A percentile compares a stretch with the other conserved stretches of the same genome.
Conservation (phyloP, 2,329 filamentous ascomycete genomes). For the Aspergillus piperis region DNA sequence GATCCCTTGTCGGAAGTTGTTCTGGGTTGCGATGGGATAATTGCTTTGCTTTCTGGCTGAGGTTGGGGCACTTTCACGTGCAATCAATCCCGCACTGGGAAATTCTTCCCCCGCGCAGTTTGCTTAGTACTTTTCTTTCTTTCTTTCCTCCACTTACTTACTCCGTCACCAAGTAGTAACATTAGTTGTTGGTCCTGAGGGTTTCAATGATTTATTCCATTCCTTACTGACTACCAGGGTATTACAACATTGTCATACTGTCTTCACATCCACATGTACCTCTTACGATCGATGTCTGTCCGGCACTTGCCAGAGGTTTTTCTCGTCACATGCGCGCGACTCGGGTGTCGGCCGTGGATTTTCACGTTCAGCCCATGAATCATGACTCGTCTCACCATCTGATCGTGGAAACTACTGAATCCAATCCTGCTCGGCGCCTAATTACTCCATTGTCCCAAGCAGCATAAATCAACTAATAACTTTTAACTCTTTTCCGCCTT, state of each 20-base stretch:
- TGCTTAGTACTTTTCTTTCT: no score
- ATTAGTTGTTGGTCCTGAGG: no score
- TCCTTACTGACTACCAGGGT: neutral
- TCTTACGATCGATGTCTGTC: no score
- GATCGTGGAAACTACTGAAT: conserved; percentile 2
- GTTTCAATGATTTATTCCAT: no score
- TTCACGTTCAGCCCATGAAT: neutral
- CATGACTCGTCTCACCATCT: neutral
- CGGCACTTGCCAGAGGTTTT: neutral
- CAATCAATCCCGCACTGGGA: neutral
- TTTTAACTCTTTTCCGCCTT: neutral
- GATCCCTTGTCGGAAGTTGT: conserved; percentile 5
- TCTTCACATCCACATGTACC: neutral
- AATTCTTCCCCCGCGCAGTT: no score
- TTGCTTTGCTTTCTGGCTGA: neutral
- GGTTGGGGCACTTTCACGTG: conserved; percentile 13
- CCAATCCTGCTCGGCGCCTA: neutral
- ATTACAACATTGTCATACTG: neutral
- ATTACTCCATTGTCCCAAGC: neutral
- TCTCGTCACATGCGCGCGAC: neutral
- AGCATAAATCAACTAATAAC: no score
- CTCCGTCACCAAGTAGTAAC: no score
- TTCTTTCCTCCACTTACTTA: no score
- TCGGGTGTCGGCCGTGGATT: neutral
- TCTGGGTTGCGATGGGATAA: no score